phyloP scores from a whole-genome alignment of 2,329 filamentous ascomycete species.

The Cytospora paraplurivora region DNA sequence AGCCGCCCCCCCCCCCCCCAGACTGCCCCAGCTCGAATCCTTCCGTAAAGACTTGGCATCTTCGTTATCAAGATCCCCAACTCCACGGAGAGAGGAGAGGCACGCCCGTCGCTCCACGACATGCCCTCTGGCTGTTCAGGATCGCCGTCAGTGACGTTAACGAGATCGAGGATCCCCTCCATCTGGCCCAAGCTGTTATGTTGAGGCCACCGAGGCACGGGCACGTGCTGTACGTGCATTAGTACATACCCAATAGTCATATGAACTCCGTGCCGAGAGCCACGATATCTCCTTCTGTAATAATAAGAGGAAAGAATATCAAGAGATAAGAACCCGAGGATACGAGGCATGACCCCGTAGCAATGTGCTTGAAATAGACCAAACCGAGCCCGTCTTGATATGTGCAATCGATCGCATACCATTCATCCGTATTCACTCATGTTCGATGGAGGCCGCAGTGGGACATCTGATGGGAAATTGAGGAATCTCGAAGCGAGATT shows the following conservation, averaged over 20 bases:
- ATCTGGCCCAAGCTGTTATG: neutral
- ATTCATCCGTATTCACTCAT: neutral
- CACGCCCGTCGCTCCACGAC: neutral
- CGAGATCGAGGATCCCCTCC: neutral
- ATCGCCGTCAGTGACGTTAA: neutral
- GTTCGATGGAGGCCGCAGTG: neutral
- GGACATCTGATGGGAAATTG: neutral
- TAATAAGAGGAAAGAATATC: neutral
- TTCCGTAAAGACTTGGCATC: too few relatives aligned
- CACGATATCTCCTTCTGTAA: neutral
- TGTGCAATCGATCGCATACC: neutral
- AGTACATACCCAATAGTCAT: neutral
- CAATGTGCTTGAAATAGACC: conserved; percentile 1
- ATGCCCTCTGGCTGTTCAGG: neutral
- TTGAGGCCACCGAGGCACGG: neutral
- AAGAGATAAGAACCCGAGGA: neutral
- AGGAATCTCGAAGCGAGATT: neutral
- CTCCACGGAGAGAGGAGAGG: neutral
- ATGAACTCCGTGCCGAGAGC: too few relatives aligned
- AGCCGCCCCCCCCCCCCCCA: too few relatives aligned
- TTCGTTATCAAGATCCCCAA: too few relatives aligned
- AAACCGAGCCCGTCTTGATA: neutral
- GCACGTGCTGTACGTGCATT: neutral
- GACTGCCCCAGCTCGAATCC: too few relatives aligned
- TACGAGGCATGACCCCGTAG: neutral